These are phyloP conservation scores for Rhamnella rubrinervis DNA, from an alignment of 331 rosid genomes.

Conservation along the genomic window DNA sequence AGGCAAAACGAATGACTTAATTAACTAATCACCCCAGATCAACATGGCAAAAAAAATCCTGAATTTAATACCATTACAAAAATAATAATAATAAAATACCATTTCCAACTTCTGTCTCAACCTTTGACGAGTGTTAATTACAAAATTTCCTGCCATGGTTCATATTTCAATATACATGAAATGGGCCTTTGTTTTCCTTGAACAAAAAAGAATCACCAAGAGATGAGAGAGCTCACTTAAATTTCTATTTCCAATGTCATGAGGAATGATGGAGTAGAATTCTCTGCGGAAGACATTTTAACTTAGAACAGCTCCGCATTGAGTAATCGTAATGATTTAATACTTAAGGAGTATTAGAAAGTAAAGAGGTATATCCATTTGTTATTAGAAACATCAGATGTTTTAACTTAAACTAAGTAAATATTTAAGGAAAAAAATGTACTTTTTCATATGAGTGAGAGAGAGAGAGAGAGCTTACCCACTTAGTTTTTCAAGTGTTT, in stretches of 20 bases:
- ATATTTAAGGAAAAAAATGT: background rate
- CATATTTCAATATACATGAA: constrained; percentile 18
- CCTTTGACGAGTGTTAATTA: constrained; percentile 87
- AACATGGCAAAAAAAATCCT: background rate
- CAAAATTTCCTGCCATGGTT: constrained; percentile 68
- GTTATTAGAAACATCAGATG: background rate
- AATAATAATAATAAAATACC: constrained; percentile 55
- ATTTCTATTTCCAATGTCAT: constrained; percentile 85
- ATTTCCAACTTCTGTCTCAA: constrained; percentile 83
- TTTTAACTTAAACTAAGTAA: background rate
- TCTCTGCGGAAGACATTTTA: constrained; percentile 61
- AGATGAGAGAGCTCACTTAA: constrained; percentile 52
- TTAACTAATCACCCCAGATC: no score
- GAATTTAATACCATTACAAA: background rate
- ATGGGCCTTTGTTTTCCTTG: constrained; percentile 6
- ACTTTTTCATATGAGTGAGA: background rate
- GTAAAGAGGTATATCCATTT: background rate
- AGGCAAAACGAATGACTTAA: no score
- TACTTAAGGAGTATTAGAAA: background rate
- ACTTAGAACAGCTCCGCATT: background rate
- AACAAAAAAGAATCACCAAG: constrained; percentile 6
- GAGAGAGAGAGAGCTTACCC: constrained; percentile 50
- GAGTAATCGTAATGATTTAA: background rate
- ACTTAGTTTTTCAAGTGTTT: constrained; percentile 66
- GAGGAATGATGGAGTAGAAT: constrained; percentile 93